Percentiles rank a stretch among this genome's conserved stretches.
Evolutionary conservation across 208 protist species (phyloP).

Genomic region (Naegleria gruberi): DNA sequence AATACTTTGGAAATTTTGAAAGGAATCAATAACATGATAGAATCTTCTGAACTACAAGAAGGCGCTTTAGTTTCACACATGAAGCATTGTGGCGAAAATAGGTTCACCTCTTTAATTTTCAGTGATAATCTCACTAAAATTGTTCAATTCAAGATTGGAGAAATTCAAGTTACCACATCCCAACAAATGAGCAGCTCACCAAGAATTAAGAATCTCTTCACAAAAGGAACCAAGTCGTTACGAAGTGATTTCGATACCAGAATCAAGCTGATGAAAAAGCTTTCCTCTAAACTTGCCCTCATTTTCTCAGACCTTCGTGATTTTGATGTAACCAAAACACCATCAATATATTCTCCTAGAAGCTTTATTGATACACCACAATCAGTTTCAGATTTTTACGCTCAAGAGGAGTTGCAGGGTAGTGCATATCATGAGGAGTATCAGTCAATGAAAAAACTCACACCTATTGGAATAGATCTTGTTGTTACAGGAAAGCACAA

Average conservation of each 20-base stretch:
- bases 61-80: background rate
- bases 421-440: background rate
- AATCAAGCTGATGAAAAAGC: background rate
- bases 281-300: background rate
- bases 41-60: background rate
- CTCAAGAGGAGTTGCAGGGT: background rate
- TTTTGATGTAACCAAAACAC: background rate
- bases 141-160: background rate
- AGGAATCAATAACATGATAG: background rate
- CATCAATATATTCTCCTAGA: background rate
- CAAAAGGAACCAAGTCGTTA: background rate
- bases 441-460: background rate
- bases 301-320: background rate
- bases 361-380: background rate
- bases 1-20: background rate
- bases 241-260: background rate
- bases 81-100: background rate
- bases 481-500: background rate
- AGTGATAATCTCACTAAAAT: background rate
- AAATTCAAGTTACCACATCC: background rate
- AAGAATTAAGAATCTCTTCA: background rate
- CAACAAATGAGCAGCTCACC: background rate
- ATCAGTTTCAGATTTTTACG: background rate
- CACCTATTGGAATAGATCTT: background rate
- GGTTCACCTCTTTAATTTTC: too few species aligned